Evolutionary conservation across 1,284 basidiomycete genomes (phyloP).

Genomic region (Marasmius sp.): DNA sequence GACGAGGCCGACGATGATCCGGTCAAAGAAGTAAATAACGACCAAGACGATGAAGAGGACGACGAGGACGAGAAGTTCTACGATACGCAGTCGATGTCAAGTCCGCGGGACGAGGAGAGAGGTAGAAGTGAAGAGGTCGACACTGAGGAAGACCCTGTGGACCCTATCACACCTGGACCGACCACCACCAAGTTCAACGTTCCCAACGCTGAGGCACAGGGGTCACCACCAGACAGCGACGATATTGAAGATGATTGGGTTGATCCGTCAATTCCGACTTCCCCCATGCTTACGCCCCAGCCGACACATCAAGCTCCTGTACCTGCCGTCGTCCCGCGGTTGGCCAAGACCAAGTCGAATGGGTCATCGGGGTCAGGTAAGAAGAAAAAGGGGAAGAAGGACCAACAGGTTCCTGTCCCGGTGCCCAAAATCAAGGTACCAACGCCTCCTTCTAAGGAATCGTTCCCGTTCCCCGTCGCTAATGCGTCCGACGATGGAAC

Average conservation of each 20-base stretch:
- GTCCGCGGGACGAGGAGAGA: conserved; percentile 19
- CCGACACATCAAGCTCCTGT: conserved; percentile 21
- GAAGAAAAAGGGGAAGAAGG: conserved; percentile 32
- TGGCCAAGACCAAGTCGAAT: conserved; percentile 27
- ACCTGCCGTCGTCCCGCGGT: conserved; percentile 11
- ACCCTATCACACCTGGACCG: conserved; percentile 64
- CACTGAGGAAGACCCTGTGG: conserved; percentile 67
- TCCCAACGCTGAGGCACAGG: conserved; percentile 23
- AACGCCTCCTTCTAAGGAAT: conserved; percentile 35
- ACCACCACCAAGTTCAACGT: conserved; percentile 45
- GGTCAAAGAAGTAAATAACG: conserved; percentile 29
- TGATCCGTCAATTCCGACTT: conserved; percentile 40
- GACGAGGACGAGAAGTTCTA: conserved; percentile 40
- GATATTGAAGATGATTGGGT: conserved; percentile 73
- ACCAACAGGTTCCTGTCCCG: conserved; percentile 38
- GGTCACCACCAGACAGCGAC: conserved; percentile 31
- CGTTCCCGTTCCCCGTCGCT: conserved; percentile 61
- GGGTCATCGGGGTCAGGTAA: conserved; percentile 22
- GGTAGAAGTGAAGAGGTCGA: conserved; percentile 52
- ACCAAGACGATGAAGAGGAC: conserved; percentile 23
- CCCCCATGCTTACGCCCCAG: conserved; percentile 33
- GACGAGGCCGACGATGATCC: conserved; percentile 30
- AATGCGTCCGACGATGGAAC: conserved; percentile 39
- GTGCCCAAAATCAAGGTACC: conserved; percentile 38
- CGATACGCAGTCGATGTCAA: conserved; percentile 44